Conservation (phyloP, 176 grass and related monocot genomes). For the Neostapfia colusana region DNA sequence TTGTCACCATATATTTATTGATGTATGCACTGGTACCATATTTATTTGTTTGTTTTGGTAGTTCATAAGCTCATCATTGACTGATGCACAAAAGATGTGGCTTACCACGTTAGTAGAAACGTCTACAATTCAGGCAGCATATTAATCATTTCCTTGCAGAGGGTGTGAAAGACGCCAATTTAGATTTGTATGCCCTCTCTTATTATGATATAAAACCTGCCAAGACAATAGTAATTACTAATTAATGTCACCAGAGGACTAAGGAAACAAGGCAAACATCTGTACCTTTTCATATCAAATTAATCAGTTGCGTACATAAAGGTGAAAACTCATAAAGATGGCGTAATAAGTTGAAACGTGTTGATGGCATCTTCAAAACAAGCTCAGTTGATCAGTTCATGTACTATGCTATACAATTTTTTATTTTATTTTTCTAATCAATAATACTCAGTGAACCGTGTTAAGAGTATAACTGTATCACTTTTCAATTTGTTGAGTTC, state of each 20-base stretch:
- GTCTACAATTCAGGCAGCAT: constrained; percentile 27
- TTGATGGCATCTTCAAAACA: constrained; percentile 12
- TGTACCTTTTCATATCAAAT: constrained; percentile 4
- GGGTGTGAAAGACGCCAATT: constrained; percentile 80
- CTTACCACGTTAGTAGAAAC: constrained; percentile 30
- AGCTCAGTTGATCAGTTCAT: constrained; percentile 18
- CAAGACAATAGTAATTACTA: constrained; percentile 30
- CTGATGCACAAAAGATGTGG: constrained; percentile 11
- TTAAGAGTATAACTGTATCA: not conserved
- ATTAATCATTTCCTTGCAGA: constrained; percentile 57
- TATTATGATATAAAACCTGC: constrained; percentile 87
- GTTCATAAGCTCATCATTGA: constrained; percentile 7
- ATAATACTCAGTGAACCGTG: constrained; percentile 6
- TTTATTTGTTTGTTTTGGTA: constrained; percentile 12
- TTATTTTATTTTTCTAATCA: not conserved
- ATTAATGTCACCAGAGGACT: constrained; percentile 15
- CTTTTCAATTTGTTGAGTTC: constrained; percentile 9
- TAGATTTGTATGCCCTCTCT: constrained; percentile 45
- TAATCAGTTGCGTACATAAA: constrained; percentile 21
- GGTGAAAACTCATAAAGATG: constrained; percentile 24
- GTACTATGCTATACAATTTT: not conserved
- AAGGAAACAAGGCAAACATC: constrained; percentile 14
- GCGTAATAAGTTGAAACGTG: not conserved
- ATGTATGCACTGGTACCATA: constrained; percentile 22
- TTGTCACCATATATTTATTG: not conserved